Conservation (phyloP, 768 basidiomycete genomes). For the Kondoa subrosea region DNA sequence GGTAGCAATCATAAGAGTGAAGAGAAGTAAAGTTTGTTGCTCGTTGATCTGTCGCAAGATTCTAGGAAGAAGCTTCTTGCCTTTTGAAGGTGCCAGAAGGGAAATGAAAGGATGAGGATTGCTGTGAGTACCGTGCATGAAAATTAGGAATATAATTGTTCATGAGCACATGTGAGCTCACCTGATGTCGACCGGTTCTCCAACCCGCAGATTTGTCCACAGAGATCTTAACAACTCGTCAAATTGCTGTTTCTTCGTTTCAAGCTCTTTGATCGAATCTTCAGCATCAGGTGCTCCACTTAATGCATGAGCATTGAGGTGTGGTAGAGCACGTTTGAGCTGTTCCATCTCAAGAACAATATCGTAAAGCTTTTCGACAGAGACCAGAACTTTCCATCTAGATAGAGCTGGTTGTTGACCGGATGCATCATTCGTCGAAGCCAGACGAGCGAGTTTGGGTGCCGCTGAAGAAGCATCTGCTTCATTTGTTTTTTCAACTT, state of each 20-base stretch:
- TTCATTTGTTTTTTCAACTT: conserved; percentile 41
- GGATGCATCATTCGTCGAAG: conserved; percentile 36
- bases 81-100: conserved; percentile 68
- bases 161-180: conserved; percentile 29
- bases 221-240: conserved; percentile 44
- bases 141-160: background rate
- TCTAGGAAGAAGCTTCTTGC: conserved; percentile 78
- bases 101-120: conserved; percentile 94
- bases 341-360: conserved; percentile 69
- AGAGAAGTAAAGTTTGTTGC: conserved; percentile 62
- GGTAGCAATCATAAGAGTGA: conserved; percentile 83
- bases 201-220: conserved; percentile 68
- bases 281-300: conserved; percentile 2
- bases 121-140: conserved; percentile 34
- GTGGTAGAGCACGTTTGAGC: conserved; percentile 58
- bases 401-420: conserved; percentile 59
- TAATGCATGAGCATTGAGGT: conserved; percentile 26
- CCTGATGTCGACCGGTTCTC: conserved; percentile 86
- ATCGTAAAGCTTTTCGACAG: conserved; percentile 73
- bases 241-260: conserved; percentile 18
- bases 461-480: conserved; percentile 25
- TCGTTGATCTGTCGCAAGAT: conserved; percentile 65
- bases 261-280: background rate
- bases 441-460: conserved; percentile 35
- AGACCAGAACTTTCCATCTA: conserved; percentile 56